Evolutionary conservation across 2,329 filamentous ascomycete genomes (phyloP).

Genomic region (Colletotrichum theobromicola): DNA sequence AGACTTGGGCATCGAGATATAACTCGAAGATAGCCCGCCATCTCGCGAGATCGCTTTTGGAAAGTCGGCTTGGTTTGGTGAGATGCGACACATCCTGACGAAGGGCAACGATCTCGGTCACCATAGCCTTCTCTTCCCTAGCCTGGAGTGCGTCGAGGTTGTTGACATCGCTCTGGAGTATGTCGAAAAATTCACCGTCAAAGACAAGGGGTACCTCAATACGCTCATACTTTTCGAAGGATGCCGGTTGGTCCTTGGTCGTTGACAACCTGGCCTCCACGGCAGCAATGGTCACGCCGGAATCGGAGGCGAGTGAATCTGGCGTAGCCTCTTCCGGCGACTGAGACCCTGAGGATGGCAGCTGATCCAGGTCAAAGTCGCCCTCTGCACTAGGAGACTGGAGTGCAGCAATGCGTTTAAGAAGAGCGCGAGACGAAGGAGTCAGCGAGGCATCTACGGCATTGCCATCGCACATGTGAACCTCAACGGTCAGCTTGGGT

Average conservation of each 20-base stretch:
- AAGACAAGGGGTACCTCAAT: constrained; percentile 81
- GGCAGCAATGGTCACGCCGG: neutral
- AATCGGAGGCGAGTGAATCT: neutral
- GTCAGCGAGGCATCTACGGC: constrained; percentile 73
- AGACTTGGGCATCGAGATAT: constrained; percentile 80
- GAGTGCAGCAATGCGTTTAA: constrained; percentile 62
- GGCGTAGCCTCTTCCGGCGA: neutral
- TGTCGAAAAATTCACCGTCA: constrained; percentile 80
- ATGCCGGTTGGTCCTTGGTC: neutral
- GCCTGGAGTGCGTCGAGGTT: constrained; percentile 72
- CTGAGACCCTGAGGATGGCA: neutral
- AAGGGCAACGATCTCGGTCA: constrained; percentile 65
- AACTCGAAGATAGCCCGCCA: constrained; percentile 86
- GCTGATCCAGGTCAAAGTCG: constrained; percentile 14
- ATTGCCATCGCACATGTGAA: constrained; percentile 70
- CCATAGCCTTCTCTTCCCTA: constrained; percentile 68
- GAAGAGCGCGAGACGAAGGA: constrained; percentile 65
- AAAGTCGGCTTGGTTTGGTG: constrained; percentile 66
- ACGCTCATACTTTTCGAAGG: constrained; percentile 26
- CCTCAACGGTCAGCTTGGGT: constrained; percentile 73
- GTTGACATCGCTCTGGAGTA: constrained; percentile 74
- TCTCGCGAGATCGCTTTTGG: constrained; percentile 70
- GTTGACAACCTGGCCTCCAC: constrained; percentile 22
- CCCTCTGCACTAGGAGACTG: constrained; percentile 4
- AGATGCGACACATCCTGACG: constrained; percentile 69